A percentile compares a stretch with the other conserved stretches of the same genome.
phyloP scores from a whole-genome alignment of 108 stramenopile genomes.

The Pseudonitzschia delicatissima region DNA sequence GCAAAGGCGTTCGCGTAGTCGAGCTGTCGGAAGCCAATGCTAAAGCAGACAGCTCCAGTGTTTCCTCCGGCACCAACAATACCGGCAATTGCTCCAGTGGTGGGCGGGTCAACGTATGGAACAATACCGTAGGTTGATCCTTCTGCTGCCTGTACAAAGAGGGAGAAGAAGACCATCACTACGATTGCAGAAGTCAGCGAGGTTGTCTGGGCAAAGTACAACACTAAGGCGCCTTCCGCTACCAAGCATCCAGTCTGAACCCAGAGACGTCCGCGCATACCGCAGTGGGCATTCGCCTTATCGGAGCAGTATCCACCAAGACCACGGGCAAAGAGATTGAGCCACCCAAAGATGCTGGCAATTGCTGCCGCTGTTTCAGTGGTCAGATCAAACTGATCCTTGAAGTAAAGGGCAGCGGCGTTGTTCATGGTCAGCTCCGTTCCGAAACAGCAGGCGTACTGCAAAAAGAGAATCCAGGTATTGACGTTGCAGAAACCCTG shows the following conservation, averaged over 20 bases:
- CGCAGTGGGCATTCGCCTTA: constrained; percentile 42
- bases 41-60: constrained; percentile 58
- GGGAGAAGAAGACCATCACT: constrained; percentile 60
- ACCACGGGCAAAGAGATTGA: constrained; percentile 78
- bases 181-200: constrained; percentile 56
- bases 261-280: constrained; percentile 76
- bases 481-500: constrained; percentile 43
- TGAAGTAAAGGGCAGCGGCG: constrained; percentile 74
- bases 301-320: constrained; percentile 68
- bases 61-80: constrained; percentile 86
- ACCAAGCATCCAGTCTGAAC: constrained; percentile 47
- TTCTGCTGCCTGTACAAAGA: constrained; percentile 82
- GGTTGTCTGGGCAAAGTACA: constrained; percentile 52
- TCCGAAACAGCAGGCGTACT: constrained; percentile 90
- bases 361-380: constrained; percentile 75
- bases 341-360: constrained; percentile 73
- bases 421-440: constrained; percentile 82
- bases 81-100: constrained; percentile 70
- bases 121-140: constrained; percentile 77
- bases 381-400: constrained; percentile 68
- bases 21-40: constrained; percentile 45
- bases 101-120: constrained; percentile 67
- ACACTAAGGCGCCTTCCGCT: constrained; percentile 62
- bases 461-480: constrained; percentile 75
- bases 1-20: constrained; percentile 43